Evolutionary conservation across 169 alveolate genomes (phyloP).

Genomic region (Eimeria praecox): DNA sequence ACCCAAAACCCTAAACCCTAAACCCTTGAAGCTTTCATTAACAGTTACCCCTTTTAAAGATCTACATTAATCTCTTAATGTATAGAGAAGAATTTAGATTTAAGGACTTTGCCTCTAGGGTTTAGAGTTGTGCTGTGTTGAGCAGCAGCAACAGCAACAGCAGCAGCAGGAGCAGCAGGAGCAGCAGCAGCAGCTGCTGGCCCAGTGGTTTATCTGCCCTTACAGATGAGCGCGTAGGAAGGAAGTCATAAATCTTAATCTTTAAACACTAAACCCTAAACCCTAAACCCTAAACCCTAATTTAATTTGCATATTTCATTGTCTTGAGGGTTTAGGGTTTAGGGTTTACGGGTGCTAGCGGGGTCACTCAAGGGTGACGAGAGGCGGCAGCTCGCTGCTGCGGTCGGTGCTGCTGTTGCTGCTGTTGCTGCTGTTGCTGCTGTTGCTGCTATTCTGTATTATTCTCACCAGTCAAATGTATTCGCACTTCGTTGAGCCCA

Average conservation of each 20-base stretch:
- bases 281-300: background rate
- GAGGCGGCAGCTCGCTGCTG: background rate
- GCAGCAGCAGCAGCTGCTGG: background rate
- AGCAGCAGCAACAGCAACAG: constrained; percentile 1
- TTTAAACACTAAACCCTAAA: too few species aligned
- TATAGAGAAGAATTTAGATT: background rate
- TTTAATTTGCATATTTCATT: background rate
- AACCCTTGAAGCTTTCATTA: background rate
- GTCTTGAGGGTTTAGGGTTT: background rate
- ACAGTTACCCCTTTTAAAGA: background rate
- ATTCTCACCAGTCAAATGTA: background rate
- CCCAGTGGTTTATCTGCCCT: background rate
- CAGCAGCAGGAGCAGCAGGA: background rate
- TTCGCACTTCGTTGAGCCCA: background rate
- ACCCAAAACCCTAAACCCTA: constrained; percentile 31
- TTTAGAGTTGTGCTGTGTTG: background rate
- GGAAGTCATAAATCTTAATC: background rate
- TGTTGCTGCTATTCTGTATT: background rate
- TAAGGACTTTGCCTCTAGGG: background rate
- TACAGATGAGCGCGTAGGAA: background rate
- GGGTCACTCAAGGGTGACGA: background rate
- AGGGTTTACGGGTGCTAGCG: background rate
- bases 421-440: constrained; percentile 1
- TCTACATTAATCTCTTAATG: background rate
- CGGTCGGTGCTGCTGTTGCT: constrained; percentile 26